A percentile compares a stretch with the other conserved stretches of the same genome.
These are phyloP conservation scores for Aspergillus sp. DNA, from an alignment of 2,329 filamentous ascomycete genomes.

Conservation along the genomic window DNA sequence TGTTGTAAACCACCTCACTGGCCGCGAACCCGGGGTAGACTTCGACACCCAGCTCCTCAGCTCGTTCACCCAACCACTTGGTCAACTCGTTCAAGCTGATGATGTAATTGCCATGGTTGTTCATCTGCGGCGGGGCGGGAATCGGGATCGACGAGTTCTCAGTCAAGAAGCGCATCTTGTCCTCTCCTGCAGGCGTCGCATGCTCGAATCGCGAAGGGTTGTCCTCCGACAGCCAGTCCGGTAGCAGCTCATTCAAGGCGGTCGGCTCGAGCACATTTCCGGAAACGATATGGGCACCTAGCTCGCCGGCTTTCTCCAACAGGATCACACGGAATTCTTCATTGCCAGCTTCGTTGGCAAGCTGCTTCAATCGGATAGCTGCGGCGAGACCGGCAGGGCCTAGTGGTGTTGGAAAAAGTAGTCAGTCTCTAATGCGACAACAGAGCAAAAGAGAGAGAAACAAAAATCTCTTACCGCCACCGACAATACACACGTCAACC, in stretches of 20 bases:
- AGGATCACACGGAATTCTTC: slow-evolving; percentile 92
- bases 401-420: slow-evolving; percentile 18
- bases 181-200: slow-evolving; percentile 75
- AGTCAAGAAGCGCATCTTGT: slow-evolving; percentile 93
- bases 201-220: slow-evolving; percentile 85
- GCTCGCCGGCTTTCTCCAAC: slow-evolving; percentile 89
- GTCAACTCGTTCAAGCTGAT: slow-evolving; percentile 91
- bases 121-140: slow-evolving; percentile 92
- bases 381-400: slow-evolving; percentile 89
- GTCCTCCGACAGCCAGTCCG: slow-evolving; percentile 85
- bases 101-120: slow-evolving; percentile 97
- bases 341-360: slow-evolving; percentile 90
- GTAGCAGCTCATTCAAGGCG: slow-evolving; percentile 82
- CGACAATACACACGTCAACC: slow-evolving; percentile 95
- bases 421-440: neutral
- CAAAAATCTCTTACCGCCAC: slow-evolving; percentile 58
- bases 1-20: slow-evolving; percentile 80
- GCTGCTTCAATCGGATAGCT: slow-evolving; percentile 90
- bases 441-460: neutral
- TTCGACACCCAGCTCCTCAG: slow-evolving; percentile 95
- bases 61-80: slow-evolving; percentile 91
- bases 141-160: slow-evolving; percentile 72
- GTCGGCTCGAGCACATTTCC: slow-evolving; percentile 91
- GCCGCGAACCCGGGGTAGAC: slow-evolving; percentile 95
- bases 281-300: slow-evolving; percentile 92